Conservation (phyloP, 306 rosid genomes). For the Delonix regia region DNA sequence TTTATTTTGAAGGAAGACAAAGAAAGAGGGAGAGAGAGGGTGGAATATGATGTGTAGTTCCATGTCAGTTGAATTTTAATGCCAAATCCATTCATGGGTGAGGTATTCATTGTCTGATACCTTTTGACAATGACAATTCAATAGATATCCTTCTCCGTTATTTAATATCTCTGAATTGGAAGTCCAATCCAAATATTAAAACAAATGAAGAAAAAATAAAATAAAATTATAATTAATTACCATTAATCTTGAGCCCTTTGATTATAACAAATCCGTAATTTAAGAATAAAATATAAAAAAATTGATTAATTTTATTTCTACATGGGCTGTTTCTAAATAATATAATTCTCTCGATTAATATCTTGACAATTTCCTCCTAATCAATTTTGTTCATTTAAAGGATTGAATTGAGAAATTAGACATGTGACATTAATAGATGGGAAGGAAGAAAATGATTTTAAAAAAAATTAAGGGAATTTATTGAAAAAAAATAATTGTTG, state of each 20-base stretch:
- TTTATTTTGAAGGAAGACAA: not conserved
- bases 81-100: not conserved
- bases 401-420: not conserved
- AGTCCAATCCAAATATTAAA: not conserved
- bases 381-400: not conserved
- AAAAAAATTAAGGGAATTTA: no score
- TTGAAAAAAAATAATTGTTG: no score
- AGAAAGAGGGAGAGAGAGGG: no score
- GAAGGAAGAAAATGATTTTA: not conserved
- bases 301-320: not conserved
- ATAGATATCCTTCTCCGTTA: not conserved
- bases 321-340: not conserved
- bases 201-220: no score
- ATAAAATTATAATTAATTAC: no score
- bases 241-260: no score
- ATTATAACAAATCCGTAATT: no score
- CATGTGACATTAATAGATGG: not conserved
- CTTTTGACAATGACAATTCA: not conserved
- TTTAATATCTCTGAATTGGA: not conserved
- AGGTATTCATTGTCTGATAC: not conserved
- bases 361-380: not conserved
- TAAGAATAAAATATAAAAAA: no score
- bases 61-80: not conserved
- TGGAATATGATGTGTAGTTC: not conserved
- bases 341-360: not conserved